Conservation (phyloP, 306 rosid species). For the Ormosia emarginata region DNA sequence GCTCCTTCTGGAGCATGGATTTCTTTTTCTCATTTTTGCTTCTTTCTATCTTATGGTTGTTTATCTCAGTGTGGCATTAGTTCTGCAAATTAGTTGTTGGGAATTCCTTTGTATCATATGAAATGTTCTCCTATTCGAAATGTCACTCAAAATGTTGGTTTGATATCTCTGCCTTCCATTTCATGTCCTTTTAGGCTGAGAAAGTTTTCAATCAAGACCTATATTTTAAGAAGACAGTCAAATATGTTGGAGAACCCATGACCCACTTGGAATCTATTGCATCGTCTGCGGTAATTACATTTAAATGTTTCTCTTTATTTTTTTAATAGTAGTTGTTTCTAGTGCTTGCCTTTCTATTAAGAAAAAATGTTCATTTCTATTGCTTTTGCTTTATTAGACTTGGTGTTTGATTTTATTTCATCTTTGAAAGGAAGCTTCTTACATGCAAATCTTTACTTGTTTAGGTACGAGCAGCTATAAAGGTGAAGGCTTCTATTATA, state of each 20-base stretch:
- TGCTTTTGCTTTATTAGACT: background rate
- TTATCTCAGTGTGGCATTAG: background rate
- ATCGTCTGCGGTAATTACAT: constrained; percentile 78
- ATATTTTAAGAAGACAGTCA: constrained; percentile 90
- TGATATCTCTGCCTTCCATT: constrained; percentile 16
- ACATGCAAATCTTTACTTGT: constrained; percentile 19
- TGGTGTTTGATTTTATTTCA: background rate
- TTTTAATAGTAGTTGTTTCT: background rate
- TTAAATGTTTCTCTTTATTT: background rate
- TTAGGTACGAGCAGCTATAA: constrained; percentile 97
- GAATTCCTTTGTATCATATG: constrained; percentile 1
- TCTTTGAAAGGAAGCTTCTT: constrained; percentile 2
- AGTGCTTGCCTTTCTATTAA: background rate
- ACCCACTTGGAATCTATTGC: constrained; percentile 99
- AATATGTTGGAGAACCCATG: constrained; percentile 96
- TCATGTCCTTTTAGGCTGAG: constrained; percentile 67
- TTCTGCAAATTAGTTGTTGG: background rate
- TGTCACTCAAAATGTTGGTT: constrained; percentile 2
- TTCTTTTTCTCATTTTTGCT: background rate
- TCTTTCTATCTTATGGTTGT: background rate
- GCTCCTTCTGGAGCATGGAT: background rate
- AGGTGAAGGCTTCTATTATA: constrained; percentile 94
- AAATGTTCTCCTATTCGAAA: background rate
- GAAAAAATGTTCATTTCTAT: background rate
- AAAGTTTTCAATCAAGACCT: constrained; percentile 97